Conservation (phyloP, 331 rosid species). For the Rosa hybrid region DNA sequence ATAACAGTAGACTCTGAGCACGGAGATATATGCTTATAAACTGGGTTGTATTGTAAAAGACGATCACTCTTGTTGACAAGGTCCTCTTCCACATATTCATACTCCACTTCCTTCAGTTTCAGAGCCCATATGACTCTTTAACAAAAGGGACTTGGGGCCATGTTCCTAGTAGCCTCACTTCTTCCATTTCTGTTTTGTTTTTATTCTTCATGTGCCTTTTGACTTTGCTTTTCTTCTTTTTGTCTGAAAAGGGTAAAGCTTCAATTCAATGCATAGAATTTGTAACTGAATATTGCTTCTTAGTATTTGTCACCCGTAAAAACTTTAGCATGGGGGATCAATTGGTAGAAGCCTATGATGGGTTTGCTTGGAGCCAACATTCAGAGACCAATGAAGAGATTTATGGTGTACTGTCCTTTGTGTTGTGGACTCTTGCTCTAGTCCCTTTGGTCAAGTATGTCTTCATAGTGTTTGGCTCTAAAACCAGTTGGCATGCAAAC, state of each 20-base stretch:
- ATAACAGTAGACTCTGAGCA: too few species aligned
- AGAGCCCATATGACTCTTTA: too few species aligned
- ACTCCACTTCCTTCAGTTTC: too few species aligned
- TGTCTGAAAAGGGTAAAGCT: not conserved
- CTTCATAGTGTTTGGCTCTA: constrained; percentile 42
- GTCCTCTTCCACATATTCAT: too few species aligned
- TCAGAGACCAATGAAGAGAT: constrained; percentile 94
- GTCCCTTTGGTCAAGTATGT: constrained; percentile 93
- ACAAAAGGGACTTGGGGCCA: too few species aligned
- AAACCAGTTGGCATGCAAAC: too few species aligned
- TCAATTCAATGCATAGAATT: not conserved
- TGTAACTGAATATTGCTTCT: not conserved
- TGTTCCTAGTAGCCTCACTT: too few species aligned
- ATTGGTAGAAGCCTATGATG: not conserved
- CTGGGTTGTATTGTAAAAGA: too few species aligned
- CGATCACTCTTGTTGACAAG: too few species aligned
- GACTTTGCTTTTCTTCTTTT: not conserved
- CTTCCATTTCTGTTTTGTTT: too few species aligned
- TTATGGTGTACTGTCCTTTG: constrained; percentile 92
- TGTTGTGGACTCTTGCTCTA: constrained; percentile 96
- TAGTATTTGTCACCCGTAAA: not conserved
- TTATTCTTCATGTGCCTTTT: not conserved
- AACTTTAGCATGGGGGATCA: not conserved
- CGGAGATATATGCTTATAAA: too few species aligned
- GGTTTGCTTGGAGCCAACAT: constrained; percentile 35